These are phyloP conservation scores for Wickerhamomyces sp. DNA, from an alignment of 1,139 yeast genomes.

Conservation along the genomic window DNA sequence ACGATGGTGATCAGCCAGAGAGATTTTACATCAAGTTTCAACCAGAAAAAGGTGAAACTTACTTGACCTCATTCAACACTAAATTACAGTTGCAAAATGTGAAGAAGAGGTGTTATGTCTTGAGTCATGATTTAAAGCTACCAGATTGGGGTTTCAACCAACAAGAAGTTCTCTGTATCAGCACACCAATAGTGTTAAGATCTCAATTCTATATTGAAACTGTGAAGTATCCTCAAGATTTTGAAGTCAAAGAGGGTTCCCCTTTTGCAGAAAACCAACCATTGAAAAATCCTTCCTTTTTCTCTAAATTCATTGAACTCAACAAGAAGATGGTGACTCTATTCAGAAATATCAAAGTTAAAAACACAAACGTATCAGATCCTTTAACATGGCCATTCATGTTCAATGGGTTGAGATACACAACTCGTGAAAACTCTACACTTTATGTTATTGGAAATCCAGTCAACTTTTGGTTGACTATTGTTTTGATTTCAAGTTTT, in stretches of 20 bases:
- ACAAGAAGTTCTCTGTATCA: slow-evolving; percentile 72
- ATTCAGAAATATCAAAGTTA: slow-evolving; percentile 10
- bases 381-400: slow-evolving; percentile 51
- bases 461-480: slow-evolving; percentile 40
- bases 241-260: slow-evolving; percentile 24
- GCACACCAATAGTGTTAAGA: slow-evolving; percentile 53
- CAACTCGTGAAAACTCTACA: slow-evolving; percentile 39
- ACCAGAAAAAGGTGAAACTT: slow-evolving; percentile 8
- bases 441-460: slow-evolving; percentile 58
- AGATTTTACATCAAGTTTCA: slow-evolving; percentile 43
- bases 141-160: slow-evolving; percentile 71
- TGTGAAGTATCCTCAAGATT: slow-evolving; percentile 48
- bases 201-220: slow-evolving; percentile 64
- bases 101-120: slow-evolving; percentile 54
- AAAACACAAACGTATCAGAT: slow-evolving; percentile 6
- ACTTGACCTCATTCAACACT: slow-evolving; percentile 15
- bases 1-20: slow-evolving; percentile 45
- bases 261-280: slow-evolving; percentile 28
- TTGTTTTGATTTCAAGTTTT: slow-evolving; percentile 18
- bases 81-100: slow-evolving; percentile 52
- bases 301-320: slow-evolving; percentile 15
- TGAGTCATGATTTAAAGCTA: slow-evolving; percentile 56
- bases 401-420: slow-evolving; percentile 48
- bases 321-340: slow-evolving; percentile 12
- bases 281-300: slow-evolving; percentile 17